Evolutionary conservation across 345 rosid genomes (phyloP), one percentile per base, ranked within the genome.

Genomic region (Bruguiera parviflora): DNA sequence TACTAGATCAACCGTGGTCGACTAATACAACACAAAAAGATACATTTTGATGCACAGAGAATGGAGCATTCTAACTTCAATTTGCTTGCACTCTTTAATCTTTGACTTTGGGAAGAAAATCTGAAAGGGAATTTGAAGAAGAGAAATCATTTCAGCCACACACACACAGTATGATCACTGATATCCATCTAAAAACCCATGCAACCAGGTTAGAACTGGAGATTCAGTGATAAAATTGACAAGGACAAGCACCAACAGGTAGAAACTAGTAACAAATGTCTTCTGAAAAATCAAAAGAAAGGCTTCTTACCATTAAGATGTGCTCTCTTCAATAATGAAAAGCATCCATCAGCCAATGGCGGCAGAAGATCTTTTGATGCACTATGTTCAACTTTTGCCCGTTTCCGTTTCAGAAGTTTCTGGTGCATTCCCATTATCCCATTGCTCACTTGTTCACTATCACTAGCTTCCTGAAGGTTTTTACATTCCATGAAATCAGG

Each of bases 321-420:
- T 71, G 86, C 86, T 77, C 76, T 88, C 82, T 90, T 90, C 84
- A 96, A 82, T 67, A 89, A 73, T 37, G 92, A 89, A 65, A 92
- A 79, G 75, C 90, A 96, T 69, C 92, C 97, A 77, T 85, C 92
- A 69, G 66, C 68, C 31, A 92, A 83, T 52, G 83, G 64, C 59
- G 43, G 80, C 65, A 75, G 72, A 63, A 16, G 75, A 64, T 84
- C 92, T 71, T 64, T 84, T 51, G 87, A 77, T 65, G 79, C 73
- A 71, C 84, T 75, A 59, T 27, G 82, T 70, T 82, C 83, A 76
- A 76, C 69, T 77, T 83, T 89, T 37, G 78, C 77, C 67, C 81
- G 88, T 81, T 88, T 90, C 77, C 81, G 87, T 73, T 90, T 96
- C 32, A 73, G 86, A 66, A 77, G 65, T 65, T 83, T 92, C 75